A percentile compares a stretch with the other conserved stretches of the same genome.
Conservation (phyloP, 2,329 filamentous ascomycete genomes). For the Fusarium sp. region DNA sequence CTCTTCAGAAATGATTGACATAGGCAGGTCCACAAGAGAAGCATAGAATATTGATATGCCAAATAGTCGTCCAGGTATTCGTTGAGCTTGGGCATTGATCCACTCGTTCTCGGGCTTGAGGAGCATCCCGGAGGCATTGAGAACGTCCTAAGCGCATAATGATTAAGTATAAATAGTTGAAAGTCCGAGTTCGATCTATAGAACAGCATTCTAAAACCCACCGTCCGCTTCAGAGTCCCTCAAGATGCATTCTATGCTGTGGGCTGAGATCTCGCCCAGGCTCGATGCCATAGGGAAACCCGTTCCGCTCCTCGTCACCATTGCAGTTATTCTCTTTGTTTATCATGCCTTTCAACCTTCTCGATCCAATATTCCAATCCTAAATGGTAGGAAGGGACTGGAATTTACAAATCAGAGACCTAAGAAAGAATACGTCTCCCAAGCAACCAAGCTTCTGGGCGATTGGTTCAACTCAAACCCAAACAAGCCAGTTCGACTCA, state of each 20-base stretch:
- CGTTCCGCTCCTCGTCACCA: not conserved
- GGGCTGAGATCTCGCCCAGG: not conserved
- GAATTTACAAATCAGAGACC: not conserved
- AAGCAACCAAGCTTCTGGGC: not conserved
- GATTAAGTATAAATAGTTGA: not conserved
- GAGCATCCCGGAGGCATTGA: not conserved
- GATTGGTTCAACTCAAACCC: not conserved
- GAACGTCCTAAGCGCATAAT: not conserved
- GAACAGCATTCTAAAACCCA: not conserved
- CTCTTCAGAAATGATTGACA: not conserved
- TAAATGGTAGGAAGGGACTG: not conserved
- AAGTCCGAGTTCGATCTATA: not conserved
- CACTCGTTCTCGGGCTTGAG: not conserved
- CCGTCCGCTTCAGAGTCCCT: not conserved
- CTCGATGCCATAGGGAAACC: not conserved
- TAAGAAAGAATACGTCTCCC: not conserved
- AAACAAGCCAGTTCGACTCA: not conserved
- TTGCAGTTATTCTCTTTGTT: not conserved
- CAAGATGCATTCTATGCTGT: not conserved
- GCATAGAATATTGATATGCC: not conserved
- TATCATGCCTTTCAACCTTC: not conserved
- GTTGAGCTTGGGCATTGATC: not conserved
- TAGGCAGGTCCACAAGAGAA: not conserved
- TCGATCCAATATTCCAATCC: not conserved
- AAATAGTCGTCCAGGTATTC: not conserved